Base-by-base conservation (phyloP, 2,329 filamentous ascomycete species). In the Aspergillus ochraceus region DNA sequence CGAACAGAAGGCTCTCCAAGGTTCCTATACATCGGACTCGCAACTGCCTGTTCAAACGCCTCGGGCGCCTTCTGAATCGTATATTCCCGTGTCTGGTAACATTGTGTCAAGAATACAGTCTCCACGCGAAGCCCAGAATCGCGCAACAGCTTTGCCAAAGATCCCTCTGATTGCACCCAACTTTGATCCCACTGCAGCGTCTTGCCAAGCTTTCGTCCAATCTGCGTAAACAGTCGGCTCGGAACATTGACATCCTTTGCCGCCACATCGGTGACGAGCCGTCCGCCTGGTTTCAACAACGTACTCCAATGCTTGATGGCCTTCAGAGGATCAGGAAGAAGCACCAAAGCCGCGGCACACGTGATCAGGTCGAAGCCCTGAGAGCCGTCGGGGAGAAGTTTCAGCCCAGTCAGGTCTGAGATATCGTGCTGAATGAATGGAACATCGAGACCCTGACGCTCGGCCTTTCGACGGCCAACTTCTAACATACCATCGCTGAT, bases 301-400 rank as follows among this genome's bases (percentile, higher is more conserved):
- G n/a, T 22, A 20, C 46, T n/a, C 57, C 57, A 59, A 20, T 45
- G 14, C 57, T 8, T 39, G 19, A 59, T 36, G 1, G 57, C 57
- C 8, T 14, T 9, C 1, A 10, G 30, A 1, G 57, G 57, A 30
- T 55, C 32, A 6, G 52, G 52, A n/a, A 59, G n/a, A 19, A 59
- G 32, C 17, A 59, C 57, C 46, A 55, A 32, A 14, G 52, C 57
- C 32, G 57, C 52, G n/a, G 57, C 57, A 51, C 52, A 55, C 11
- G 57, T 59, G 20, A 59, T 55, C 9, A 59, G 2, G 26, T 59
- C 57, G 32, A 59, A 59, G 30, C 52, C 52, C 11, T 50, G 52
- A 6, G 46, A 24, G 4, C 57, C 57, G 2, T 3, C 2, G 1
- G 32, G 57, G 29, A 55, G 46, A n/a, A 59, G 8, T 22, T 59